Evolutionary conservation across 2,329 filamentous ascomycete genomes (phyloP).

Genomic region (Cryphonectria japonica): DNA sequence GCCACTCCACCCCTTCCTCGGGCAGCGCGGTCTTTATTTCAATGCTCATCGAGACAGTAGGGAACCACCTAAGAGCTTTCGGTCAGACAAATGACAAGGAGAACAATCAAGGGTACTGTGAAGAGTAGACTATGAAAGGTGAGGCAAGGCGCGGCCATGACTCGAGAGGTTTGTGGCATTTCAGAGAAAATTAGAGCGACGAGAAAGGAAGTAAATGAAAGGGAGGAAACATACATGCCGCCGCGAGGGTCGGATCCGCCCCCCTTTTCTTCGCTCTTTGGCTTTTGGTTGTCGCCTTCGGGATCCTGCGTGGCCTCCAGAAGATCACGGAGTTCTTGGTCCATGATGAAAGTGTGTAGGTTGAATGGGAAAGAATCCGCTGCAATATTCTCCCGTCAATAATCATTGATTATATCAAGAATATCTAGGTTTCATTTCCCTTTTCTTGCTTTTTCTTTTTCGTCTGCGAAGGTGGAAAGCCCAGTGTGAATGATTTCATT

Average conservation of each 20-base stretch:
- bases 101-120: no score
- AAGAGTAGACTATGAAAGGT: background rate
- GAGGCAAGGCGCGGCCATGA: background rate
- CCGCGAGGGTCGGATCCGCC: background rate
- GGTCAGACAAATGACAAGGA: background rate
- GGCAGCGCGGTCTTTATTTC: conserved; percentile 77
- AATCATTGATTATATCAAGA: background rate
- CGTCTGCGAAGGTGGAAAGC: no score
- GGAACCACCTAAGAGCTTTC: conserved; percentile 63
- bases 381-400: conserved; percentile 24
- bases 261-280: conserved; percentile 33
- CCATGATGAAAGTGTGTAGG: conserved; percentile 23
- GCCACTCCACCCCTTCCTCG: conserved; percentile 69
- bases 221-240: background rate
- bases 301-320: conserved; percentile 3
- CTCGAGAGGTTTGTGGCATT: no score
- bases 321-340: conserved; percentile 16
- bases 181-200: background rate
- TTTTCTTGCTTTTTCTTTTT: no score
- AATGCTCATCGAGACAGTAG: conserved; percentile 74
- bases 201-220: background rate
- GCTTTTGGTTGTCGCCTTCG: background rate
- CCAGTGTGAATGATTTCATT: background rate
- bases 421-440: background rate
- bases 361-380: conserved; percentile 43